Conservation (phyloP, 257 asterid species). For the Penstemon newberryi region DNA sequence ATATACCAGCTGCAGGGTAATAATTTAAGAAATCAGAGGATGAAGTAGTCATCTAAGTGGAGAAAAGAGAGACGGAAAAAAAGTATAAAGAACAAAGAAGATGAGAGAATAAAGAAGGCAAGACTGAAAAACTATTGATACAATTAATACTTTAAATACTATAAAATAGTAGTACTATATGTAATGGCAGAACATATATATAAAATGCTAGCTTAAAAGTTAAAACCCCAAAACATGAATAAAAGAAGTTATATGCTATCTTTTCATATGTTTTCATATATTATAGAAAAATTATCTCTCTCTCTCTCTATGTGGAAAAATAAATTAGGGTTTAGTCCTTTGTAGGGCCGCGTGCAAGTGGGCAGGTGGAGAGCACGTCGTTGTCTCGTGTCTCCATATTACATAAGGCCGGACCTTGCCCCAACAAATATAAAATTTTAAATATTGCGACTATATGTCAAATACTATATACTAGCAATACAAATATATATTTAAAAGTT, state of each 20-base stretch:
- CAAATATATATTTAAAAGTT: no score
- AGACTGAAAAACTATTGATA: slow-evolving; percentile 21
- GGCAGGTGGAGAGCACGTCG: slow-evolving; percentile 53
- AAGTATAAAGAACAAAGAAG: slow-evolving; percentile 28
- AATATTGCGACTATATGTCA: no score
- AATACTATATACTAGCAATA: no score
- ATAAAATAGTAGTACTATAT: no score
- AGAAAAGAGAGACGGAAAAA: slow-evolving; percentile 6
- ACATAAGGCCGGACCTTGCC: no score
- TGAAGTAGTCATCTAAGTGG: slow-evolving; percentile 16
- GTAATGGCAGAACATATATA: no score
- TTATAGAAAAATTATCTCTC: neutral
- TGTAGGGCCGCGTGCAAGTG: slow-evolving; percentile 51
- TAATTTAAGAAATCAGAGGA: slow-evolving; percentile 11
- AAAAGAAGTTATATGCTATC: neutral
- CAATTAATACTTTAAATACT: slow-evolving; percentile 4
- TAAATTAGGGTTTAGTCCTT: slow-evolving; percentile 42
- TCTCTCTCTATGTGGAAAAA: neutral
- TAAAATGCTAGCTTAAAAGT: no score
- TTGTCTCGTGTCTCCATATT: slow-evolving; percentile 30
- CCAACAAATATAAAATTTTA: no score
- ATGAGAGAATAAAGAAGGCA: slow-evolving; percentile 27
- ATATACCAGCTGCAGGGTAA: neutral
- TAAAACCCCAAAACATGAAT: neutral
- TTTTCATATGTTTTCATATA: neutral